Percentiles rank a stretch among this genome's conserved stretches.
Conservation (phyloP, 2,329 filamentous ascomycete genomes). For the Fusarium concolor region DNA sequence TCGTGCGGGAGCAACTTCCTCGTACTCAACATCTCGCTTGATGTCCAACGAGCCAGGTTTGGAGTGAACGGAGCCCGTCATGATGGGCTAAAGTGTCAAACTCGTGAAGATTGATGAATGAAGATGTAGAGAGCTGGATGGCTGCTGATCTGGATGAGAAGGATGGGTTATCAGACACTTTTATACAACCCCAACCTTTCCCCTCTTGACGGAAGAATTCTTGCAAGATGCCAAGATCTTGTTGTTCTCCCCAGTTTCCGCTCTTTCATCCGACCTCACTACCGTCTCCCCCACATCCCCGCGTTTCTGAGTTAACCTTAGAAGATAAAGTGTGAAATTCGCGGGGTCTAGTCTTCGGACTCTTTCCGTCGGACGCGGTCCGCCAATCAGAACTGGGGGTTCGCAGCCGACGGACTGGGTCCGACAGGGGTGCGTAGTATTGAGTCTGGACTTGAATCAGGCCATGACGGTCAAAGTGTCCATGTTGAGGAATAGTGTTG, state of each 20-base stretch:
- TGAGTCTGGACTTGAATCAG: too few species aligned
- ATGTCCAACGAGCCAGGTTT: slow-evolving; percentile 14
- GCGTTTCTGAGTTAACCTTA: slow-evolving; percentile 11
- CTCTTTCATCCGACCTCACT: neutral
- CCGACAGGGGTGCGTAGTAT: neutral
- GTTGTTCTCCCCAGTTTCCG: neutral
- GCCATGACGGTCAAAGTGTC: neutral
- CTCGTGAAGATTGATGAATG: neutral
- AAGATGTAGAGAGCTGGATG: neutral
- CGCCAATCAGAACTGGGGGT: slow-evolving; percentile 9
- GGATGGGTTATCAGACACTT: neutral
- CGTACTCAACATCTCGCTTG: slow-evolving; percentile 22
- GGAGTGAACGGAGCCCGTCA: slow-evolving; percentile 15
- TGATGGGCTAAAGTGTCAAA: neutral
- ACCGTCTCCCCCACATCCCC: slow-evolving; percentile 24
- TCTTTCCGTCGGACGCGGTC: slow-evolving; percentile 1
- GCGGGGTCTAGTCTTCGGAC: slow-evolving; percentile 13
- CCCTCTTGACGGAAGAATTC: too few species aligned
- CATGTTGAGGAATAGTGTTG: neutral
- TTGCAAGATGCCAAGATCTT: neutral
- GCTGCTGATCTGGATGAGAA: accelerated
- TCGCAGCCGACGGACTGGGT: neutral
- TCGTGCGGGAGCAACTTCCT: slow-evolving; percentile 9
- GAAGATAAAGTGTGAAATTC: neutral
- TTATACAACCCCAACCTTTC: neutral